Conservation (phyloP, 2,329 filamentous ascomycete species). For the Stachybotrys echinatus region DNA sequence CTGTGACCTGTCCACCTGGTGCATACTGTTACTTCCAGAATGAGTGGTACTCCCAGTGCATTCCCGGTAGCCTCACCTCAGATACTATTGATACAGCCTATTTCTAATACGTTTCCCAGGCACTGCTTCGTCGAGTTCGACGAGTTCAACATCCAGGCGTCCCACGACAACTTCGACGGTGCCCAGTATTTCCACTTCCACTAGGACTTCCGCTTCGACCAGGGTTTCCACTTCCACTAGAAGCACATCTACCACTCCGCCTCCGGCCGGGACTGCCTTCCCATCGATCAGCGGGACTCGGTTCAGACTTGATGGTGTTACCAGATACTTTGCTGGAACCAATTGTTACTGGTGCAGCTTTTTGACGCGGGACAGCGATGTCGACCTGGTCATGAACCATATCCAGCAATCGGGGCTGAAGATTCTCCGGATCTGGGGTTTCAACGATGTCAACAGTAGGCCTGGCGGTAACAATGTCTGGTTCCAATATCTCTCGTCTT, state of each 20-base stretch:
- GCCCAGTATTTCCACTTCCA: no score
- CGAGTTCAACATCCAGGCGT: neutral
- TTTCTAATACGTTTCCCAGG: neutral
- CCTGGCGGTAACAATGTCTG: conserved; percentile 29
- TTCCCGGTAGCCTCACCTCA: conserved; percentile 4
- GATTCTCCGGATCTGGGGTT: conserved; percentile 57
- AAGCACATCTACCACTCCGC: neutral
- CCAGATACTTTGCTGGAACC: conserved; percentile 46
- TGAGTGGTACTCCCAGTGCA: conserved; percentile 9
- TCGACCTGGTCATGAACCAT: conserved; percentile 47
- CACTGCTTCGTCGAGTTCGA: neutral
- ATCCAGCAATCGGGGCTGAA: conserved; percentile 45
- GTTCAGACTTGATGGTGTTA: conserved; percentile 38
- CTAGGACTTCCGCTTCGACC: neutral
- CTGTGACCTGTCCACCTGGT: conserved; percentile 6
- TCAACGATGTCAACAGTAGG: conserved; percentile 48
- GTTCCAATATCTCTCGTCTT: conserved; percentile 46
- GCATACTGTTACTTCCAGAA: conserved; percentile 6
- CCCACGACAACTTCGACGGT: neutral
- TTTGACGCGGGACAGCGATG: conserved; percentile 47
- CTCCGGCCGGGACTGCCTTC: conserved; percentile 9
- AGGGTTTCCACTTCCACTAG: neutral
- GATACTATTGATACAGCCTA: neutral
- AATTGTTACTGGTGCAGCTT: conserved; percentile 55
- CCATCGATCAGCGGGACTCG: conserved; percentile 18